These are phyloP conservation scores for Ustilaginoidea virens DNA, from an alignment of 2,329 filamentous ascomycete species.

Conservation along the genomic window DNA sequence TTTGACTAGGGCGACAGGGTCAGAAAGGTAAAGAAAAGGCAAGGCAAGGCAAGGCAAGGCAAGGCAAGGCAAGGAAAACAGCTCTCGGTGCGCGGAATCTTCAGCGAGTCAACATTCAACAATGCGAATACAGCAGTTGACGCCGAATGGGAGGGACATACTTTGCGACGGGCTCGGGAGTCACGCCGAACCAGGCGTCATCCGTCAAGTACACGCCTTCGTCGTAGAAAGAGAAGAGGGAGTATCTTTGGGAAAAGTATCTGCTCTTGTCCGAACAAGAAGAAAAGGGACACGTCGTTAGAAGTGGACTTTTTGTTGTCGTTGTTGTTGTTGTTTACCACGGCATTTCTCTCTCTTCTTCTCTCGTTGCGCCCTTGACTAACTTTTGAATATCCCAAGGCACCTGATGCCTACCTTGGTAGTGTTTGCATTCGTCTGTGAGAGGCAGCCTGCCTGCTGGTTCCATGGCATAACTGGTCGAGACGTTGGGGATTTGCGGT, in stretches of 20 bases:
- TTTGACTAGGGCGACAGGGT: no score
- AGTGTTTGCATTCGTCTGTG: constrained; percentile 59
- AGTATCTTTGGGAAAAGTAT: constrained; percentile 82
- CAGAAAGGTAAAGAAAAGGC: constrained; percentile 4
- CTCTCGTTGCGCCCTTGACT: constrained; percentile 9
- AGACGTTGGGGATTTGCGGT: constrained; percentile 5
- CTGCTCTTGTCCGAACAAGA: constrained; percentile 25
- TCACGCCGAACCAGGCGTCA: constrained; percentile 93
- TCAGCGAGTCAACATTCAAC: no score
- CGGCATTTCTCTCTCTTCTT: no score
- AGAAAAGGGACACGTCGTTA: background rate
- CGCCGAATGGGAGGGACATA: constrained; percentile 24
- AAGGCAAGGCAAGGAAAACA: background rate
- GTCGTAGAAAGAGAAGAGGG: constrained; percentile 77
- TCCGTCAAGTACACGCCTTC: constrained; percentile 82
- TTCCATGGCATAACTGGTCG: constrained; percentile 17
- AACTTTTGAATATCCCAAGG: constrained; percentile 78
- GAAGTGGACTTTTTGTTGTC: no score
- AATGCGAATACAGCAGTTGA: no score
- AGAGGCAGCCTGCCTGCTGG: constrained; percentile 32
- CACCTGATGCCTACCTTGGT: constrained; percentile 52
- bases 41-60: constrained; percentile 4
- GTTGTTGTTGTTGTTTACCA: no score
- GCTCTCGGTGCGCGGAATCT: no score
- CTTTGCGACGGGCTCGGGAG: constrained; percentile 81